Evolutionary conservation across 345 rosid species (phyloP), one percentile per base, ranked within the genome.

Genomic region (Dipteronia dyeriana): DNA sequence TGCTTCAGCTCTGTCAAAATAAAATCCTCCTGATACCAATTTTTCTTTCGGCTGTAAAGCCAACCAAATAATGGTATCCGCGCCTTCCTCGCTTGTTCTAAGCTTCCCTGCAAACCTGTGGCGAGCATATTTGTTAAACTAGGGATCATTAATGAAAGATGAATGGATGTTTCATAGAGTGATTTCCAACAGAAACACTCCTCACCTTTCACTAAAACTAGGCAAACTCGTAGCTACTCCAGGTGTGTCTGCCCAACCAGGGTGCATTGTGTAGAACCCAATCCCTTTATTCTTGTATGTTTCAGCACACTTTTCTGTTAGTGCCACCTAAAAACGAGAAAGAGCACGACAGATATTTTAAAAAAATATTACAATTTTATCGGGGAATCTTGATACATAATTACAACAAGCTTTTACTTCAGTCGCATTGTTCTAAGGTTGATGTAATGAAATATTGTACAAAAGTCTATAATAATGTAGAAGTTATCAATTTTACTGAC

Each of bases 211-310:
- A 41, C 34, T 83, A 79, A 95, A 93, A 81, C 76, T 74, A 20
- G 97, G 96, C 68, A 95, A 73, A 77, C 93, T 93, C 47, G 66
- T 87, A 66, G 99, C 87, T 6, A 90, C 89, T 73, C 98, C 98
- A 0, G 98, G 97, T 5, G 97, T 95, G 84, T 85, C 91, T 64
- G 91, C 98, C 99, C 97, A 95, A 14, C 97, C 98, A 5, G 99
- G 99, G 79, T 93, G 98, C 99, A 95, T 93, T 0, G 98, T 67
- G 85, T 91, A 93, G 89, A 95, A 95, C 13, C 90, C 88, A 39
- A 95, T 85, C 62, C 94, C 94, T 86, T 81, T 91, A 78, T 84
- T 86, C 80, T 88, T 90, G 86, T 90, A 82, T 73, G 64, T 86
- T 68, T 89, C 93, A 13, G 91, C 87, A 98, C 97, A 95, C 56